Evolutionary conservation across 768 basidiomycete species (phyloP).

Genomic region (Exsudoporus frostii): DNA sequence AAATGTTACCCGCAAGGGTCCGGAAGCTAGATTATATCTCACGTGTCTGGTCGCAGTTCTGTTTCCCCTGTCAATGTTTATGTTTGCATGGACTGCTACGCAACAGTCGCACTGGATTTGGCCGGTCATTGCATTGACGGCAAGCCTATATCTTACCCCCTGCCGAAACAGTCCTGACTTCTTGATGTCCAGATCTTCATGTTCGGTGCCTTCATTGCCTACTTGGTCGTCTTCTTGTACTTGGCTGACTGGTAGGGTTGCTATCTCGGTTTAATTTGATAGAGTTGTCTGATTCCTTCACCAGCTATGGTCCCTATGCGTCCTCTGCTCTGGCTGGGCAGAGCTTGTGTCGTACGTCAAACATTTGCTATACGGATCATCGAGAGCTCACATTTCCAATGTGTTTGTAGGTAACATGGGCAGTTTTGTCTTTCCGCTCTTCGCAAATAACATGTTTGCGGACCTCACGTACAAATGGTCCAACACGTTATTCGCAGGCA

Average conservation of each 20-base stretch:
- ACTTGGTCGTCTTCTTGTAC: constrained; percentile 54
- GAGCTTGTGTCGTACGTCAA: constrained; percentile 48
- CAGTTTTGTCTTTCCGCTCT: constrained; percentile 57
- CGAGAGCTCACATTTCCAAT: background rate
- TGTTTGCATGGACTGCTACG: constrained; percentile 68
- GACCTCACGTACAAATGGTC: constrained; percentile 59
- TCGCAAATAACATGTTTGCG: constrained; percentile 55
- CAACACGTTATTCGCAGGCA: constrained; percentile 48
- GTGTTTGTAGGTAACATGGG: constrained; percentile 43
- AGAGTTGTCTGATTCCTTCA: constrained; percentile 5
- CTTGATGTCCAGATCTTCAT: constrained; percentile 39
- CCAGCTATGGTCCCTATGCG: constrained; percentile 53
- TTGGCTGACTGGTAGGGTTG: constrained; percentile 53
- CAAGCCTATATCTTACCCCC: background rate
- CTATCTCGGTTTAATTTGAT: background rate
- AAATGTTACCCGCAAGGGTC: constrained; percentile 33
- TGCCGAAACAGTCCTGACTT: background rate
- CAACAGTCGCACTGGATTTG: constrained; percentile 57
- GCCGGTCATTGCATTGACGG: constrained; percentile 20
- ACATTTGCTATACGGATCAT: background rate
- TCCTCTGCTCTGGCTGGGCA: constrained; percentile 67
- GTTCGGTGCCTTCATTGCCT: constrained; percentile 50
- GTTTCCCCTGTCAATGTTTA: constrained; percentile 58
- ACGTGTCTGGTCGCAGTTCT: constrained; percentile 53
- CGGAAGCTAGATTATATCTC: constrained; percentile 57